Evolutionary conservation across 495 filamentous ascomycete genomes (phyloP), one percentile per base, ranked within the genome.

Genomic region (Rhypophila decipiens): DNA sequence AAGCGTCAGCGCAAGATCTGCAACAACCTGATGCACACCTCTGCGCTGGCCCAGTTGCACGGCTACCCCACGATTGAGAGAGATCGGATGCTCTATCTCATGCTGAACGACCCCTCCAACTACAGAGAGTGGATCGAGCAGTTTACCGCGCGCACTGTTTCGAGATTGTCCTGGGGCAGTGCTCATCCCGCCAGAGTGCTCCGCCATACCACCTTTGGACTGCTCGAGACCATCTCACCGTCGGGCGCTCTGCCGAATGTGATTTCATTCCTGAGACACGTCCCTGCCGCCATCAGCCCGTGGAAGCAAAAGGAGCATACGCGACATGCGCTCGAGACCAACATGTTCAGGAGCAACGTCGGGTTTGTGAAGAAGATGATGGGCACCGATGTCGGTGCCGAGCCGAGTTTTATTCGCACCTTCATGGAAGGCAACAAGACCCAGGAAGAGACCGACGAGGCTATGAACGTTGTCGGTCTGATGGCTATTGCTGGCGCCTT

Each of bases 91-190:
- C 58, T 81, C 1, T 75, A 68, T 45, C 63, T 66, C 20, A 65
- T 69, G 50, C 66, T 39, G 9, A 61, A 46, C 13, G 56, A 69
- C 22, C 61, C 74, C 3, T 45, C 49, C 5, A 67, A 76, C 15
- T 83, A 80, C 56, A 55, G 73, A 36, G 71, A 77, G 50, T 66
- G 68, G 24, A 67, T 83, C 41, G 77, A 82, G 55, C 77, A 80
- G 40, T 83, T 78, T 59, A 77, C 76, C 18, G 67, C 72, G 12
- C 76, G 80, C 8, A 75, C 79, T 7, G 77, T 80, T n/a, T 76
- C 71, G 19, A 63, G 73, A 0, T 68, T 84, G 2, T 70, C 68
- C 3, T 86, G 81, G 73, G 83, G 81, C 15, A 73, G 69, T 2
- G 58, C 70, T 4, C 65, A 65, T 24, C 60, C 63, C 27, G 70